Evolutionary conservation across 208 protist genomes (phyloP).

Genomic region (Leishmania martiniquensis): DNA sequence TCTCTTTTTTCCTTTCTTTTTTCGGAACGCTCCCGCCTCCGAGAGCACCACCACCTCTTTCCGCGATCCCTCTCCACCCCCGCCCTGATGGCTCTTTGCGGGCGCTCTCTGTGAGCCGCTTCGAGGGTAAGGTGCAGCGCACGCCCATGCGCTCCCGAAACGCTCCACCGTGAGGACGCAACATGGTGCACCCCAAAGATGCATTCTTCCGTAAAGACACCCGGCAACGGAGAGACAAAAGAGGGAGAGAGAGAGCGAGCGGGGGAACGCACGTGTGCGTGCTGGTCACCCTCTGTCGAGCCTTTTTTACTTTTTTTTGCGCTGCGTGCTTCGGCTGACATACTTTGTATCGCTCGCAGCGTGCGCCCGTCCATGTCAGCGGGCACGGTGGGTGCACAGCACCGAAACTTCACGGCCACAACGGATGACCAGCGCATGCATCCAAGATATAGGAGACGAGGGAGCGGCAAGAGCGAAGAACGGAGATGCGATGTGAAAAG

Average conservation of each 20-base stretch:
- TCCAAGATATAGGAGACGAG: not conserved
- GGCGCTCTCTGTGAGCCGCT: not conserved
- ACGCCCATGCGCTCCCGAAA: not conserved
- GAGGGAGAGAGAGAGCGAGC: not conserved
- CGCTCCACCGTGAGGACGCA: not conserved
- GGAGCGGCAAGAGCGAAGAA: constrained; percentile 8
- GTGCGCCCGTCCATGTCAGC: too few relatives aligned
- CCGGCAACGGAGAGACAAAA: not conserved
- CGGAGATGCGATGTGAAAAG: not conserved
- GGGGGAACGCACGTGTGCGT: constrained; percentile 4
- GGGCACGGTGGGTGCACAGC: too few relatives aligned
- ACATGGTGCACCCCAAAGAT: not conserved
- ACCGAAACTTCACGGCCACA: too few relatives aligned
- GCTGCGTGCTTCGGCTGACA: too few relatives aligned
- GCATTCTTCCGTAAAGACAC: not conserved
- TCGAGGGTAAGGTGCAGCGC: not conserved
- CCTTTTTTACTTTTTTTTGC: too few relatives aligned
- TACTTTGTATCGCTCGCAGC: too few relatives aligned
- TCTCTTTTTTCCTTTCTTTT: too few relatives aligned
- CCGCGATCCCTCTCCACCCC: not conserved
- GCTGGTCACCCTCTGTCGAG: too few relatives aligned
- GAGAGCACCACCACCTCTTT: not conserved
- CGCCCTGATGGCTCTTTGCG: not conserved
- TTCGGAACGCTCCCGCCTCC: too few relatives aligned
- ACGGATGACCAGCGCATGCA: not conserved